Evolutionary conservation across 2,329 filamentous ascomycete genomes (phyloP), one percentile per base, ranked within the genome.

Genomic region (Tolypocladium paradoxum): DNA sequence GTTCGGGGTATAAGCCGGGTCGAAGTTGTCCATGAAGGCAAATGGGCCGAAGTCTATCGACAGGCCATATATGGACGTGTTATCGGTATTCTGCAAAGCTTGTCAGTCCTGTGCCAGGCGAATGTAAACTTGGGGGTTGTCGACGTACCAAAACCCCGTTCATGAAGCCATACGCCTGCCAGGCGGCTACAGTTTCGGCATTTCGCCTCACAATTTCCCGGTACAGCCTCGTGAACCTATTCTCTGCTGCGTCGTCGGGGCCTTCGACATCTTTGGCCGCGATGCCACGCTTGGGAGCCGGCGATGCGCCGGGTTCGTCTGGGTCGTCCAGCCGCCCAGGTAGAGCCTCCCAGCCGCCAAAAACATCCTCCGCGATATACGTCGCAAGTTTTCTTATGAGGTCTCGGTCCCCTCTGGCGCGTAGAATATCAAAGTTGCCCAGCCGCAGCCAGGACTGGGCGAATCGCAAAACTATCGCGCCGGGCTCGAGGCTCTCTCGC

Each of bases 161-260:
- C 79, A 95, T 97, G 73, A 99, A 99, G n/a, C 90, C 93, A 64
- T 97, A 97, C 0, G 90, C 90, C 73, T 99, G 95, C 92, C 93
- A 97, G 60, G 86, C 81, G 12, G 93, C 93, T 2, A 97, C 91
- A 0, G 88, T 95, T 54, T 79, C 76, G 1, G 93, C 93, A 65
- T 96, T 99, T 34, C 88, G 82, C 43, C 90, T 83, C 4, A 84
- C 84, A 53, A 99, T 84, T 63, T 95, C 90, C 36, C 93, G 84
- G 68, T 95, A 99, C 1, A 99, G 73, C 18, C 91, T 80, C 0
- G 87, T 77, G 67, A 93, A 99, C 34, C 92, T 81, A 65, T 99
- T 99, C 65, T 96, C 87, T 54, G 85, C 81, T 4, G 79, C 71
- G 2, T 83, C 82, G 2, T 78, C 69, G 6, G 82, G 77, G 2